Conservation (phyloP, 495 filamentous ascomycete genomes). For the Hypoxylon crocopeplum region DNA sequence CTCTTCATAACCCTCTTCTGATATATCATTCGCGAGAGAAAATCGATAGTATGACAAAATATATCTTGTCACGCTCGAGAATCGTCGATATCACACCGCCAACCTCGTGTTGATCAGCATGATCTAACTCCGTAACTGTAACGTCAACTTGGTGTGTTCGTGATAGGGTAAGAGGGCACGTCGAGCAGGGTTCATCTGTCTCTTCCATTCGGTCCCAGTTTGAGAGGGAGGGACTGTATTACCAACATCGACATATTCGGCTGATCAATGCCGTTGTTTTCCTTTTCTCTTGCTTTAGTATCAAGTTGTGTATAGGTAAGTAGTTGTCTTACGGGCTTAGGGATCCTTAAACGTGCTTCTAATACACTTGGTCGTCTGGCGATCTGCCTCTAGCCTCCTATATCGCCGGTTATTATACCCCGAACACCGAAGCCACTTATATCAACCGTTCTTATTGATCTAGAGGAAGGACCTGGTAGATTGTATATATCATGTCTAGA, state of each 20-base stretch:
- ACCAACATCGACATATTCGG: not conserved
- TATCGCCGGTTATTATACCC: not conserved
- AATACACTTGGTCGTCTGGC: not conserved
- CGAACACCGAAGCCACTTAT: not conserved
- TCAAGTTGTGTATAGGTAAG: too few relatives aligned
- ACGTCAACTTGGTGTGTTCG: not conserved
- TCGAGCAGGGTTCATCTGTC: not conserved
- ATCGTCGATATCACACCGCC: conserved; percentile 6
- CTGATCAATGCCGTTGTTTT: not conserved
- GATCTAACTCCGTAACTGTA: not conserved
- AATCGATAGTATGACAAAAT: too few relatives aligned
- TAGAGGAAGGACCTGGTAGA: too few relatives aligned
- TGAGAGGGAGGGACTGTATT: conserved; percentile 7
- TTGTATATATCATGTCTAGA: not conserved
- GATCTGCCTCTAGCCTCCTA: not conserved
- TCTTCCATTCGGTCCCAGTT: conserved; percentile 2
- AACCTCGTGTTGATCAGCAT: not conserved
- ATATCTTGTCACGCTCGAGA: not conserved
- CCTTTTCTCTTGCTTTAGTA: not conserved
- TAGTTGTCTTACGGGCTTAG: too few relatives aligned
- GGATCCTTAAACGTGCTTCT: not conserved
- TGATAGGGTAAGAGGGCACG: conserved; percentile 4
- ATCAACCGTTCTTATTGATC: not conserved
- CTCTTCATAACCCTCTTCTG: too few relatives aligned
- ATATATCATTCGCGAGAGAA: too few relatives aligned